Evolutionary conservation across 371 early-diverging fungal species (phyloP).

Genomic region (Coemansia sp.): DNA sequence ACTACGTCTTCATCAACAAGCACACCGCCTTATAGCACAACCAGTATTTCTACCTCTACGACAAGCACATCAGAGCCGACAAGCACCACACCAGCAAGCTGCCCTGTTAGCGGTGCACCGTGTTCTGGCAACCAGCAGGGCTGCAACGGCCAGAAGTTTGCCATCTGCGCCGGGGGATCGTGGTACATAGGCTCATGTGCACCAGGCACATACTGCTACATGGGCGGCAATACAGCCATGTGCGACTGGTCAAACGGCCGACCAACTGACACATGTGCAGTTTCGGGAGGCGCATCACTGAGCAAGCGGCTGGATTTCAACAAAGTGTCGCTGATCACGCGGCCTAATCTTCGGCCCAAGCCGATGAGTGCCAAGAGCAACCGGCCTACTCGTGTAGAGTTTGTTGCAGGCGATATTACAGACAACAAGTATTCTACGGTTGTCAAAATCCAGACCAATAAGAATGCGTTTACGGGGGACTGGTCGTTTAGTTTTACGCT

Average conservation of each 20-base stretch:
- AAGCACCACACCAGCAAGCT: constrained; percentile 17
- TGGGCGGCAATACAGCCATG: constrained; percentile 27
- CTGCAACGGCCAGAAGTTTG: constrained; percentile 39
- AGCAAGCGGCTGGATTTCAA: constrained; percentile 28
- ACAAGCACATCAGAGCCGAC: constrained; percentile 16
- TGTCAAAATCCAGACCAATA: constrained; percentile 34
- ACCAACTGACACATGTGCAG: constrained; percentile 26
- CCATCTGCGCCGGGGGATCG: constrained; percentile 30
- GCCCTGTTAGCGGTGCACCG: constrained; percentile 33
- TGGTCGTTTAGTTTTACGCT: constrained; percentile 37
- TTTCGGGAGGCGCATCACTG: constrained; percentile 12
- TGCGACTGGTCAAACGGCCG: constrained; percentile 48
- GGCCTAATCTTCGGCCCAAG: constrained; percentile 34
- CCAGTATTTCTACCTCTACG: constrained; percentile 20
- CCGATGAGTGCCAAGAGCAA: constrained; percentile 30
- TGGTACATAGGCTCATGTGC: constrained; percentile 36
- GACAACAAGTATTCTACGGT: constrained; percentile 30
- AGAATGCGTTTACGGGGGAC: constrained; percentile 33
- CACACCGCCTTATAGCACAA: constrained; percentile 13
- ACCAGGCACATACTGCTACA: constrained; percentile 34
- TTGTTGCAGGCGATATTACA: constrained; percentile 32
- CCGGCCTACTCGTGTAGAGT: constrained; percentile 36
- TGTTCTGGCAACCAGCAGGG: constrained; percentile 39
- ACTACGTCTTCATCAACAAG: constrained; percentile 10
- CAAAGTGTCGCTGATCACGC: constrained; percentile 23